Percentiles rank a stretch among this genome's conserved stretches.
Conservation (phyloP, 1,284 basidiomycete genomes). For the Cutaneotrichosporon daszewskae region DNA sequence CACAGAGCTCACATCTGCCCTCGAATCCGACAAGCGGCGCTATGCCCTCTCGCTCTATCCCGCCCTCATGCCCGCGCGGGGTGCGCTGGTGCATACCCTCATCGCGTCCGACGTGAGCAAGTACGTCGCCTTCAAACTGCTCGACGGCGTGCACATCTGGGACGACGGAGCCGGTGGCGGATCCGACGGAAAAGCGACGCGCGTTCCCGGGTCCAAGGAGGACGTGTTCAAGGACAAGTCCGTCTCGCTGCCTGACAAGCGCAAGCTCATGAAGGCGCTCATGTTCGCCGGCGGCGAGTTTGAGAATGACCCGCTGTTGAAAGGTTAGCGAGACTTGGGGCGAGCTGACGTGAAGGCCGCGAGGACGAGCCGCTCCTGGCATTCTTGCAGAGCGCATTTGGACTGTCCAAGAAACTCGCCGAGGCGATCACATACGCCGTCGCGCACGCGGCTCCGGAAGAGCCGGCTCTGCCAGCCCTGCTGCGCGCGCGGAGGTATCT, state of each 20-base stretch:
- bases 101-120: conserved; percentile 79
- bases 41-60: conserved; percentile 84
- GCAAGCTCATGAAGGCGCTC: conserved; percentile 87
- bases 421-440: conserved; percentile 65
- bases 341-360: conserved; percentile 47
- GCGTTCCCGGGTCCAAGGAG: conserved; percentile 85
- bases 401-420: conserved; percentile 57
- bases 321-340: conserved; percentile 14
- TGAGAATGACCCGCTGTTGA: conserved; percentile 52
- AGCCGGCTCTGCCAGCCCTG: conserved; percentile 61
- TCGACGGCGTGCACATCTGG: conserved; percentile 65
- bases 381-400: conserved; percentile 61
- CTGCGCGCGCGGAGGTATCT: conserved; percentile 66
- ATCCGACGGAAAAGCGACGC: conserved; percentile 47
- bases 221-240: conserved; percentile 83
- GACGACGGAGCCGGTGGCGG: conserved; percentile 10
- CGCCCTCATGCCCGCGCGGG: conserved; percentile 70
- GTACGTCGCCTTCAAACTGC: conserved; percentile 81
- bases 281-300: conserved; percentile 71
- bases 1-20: conserved; percentile 48
- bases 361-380: conserved; percentile 56
- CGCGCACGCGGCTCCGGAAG: conserved; percentile 59
- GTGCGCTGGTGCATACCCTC: conserved; percentile 72
- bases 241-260: conserved; percentile 76
- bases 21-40: conserved; percentile 60